These are phyloP conservation scores for Phellinidium pouzarii DNA, from an alignment of 1,284 basidiomycete species.

Conservation along the genomic window DNA sequence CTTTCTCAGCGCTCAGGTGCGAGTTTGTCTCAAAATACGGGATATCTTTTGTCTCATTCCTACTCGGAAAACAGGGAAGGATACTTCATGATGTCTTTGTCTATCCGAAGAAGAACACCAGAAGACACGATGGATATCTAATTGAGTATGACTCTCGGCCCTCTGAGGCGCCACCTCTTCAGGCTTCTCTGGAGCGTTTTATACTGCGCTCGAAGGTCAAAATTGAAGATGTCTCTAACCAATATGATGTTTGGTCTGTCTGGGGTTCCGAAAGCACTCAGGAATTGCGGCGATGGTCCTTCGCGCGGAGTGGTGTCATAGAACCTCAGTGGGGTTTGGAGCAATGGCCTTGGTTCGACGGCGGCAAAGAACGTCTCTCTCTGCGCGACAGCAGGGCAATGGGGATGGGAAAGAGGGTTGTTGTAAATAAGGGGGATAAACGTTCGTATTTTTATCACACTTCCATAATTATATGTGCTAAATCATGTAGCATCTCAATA, in stretches of 20 bases:
- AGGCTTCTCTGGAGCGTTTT: conserved; percentile 73
- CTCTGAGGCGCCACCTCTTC: conserved; percentile 52
- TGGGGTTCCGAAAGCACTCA: conserved; percentile 53
- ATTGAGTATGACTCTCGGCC: conserved; percentile 67
- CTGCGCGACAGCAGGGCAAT: conserved; percentile 69
- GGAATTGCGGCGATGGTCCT: conserved; percentile 41
- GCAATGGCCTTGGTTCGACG: conserved; percentile 52
- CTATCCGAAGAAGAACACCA: conserved; percentile 51
- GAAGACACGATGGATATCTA: conserved; percentile 51
- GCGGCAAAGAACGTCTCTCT: conserved; percentile 35
- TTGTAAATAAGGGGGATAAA: conserved; percentile 61
- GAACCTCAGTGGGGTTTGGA: conserved; percentile 58
- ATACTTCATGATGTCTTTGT: conserved; percentile 87
- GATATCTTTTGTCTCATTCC: neutral
- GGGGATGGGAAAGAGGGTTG: conserved; percentile 69
- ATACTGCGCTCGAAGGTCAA: conserved; percentile 88
- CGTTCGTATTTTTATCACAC: conserved; percentile 46
- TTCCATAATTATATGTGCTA: conserved; percentile 6
- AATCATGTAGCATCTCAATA: conserved; percentile 26
- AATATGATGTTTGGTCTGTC: conserved; percentile 75
- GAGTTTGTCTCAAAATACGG: conserved; percentile 13
- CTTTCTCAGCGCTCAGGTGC: conserved; percentile 83
- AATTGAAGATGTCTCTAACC: conserved; percentile 66
- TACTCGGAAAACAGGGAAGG: conserved; percentile 57
- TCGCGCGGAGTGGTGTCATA: conserved; percentile 55